Percentiles rank a stretch among this genome's conserved stretches.
These are phyloP conservation scores for Pichia sp. DNA, from an alignment of 1,139 yeast genomes.

Conservation along the genomic window DNA sequence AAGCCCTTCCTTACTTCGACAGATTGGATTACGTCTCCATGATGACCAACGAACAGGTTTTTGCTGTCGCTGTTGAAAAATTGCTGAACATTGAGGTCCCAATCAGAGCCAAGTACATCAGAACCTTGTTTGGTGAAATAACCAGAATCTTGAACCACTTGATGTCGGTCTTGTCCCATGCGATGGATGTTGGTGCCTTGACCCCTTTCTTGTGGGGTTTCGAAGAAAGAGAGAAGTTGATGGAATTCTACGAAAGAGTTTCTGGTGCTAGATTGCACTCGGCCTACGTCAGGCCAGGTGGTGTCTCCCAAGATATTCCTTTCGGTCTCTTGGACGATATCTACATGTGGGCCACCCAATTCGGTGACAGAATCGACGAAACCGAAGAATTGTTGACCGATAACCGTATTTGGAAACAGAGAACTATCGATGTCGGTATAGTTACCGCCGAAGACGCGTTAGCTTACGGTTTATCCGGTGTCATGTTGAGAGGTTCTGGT, in stretches of 20 bases:
- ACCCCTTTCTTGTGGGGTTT: slow-evolving; percentile 94
- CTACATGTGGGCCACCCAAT: slow-evolving; percentile 95
- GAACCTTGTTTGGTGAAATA: slow-evolving; percentile 84
- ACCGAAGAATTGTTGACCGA: slow-evolving; percentile 86
- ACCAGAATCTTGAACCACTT: slow-evolving; percentile 81
- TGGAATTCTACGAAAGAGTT: slow-evolving; percentile 91
- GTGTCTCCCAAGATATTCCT: slow-evolving; percentile 85
- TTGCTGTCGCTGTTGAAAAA: slow-evolving; percentile 81
- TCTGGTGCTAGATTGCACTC: slow-evolving; percentile 88
- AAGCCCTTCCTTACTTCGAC: slow-evolving; percentile 86
- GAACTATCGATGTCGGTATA: slow-evolving; percentile 77
- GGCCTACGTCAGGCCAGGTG: slow-evolving; percentile 90
- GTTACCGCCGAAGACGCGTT: slow-evolving; percentile 85
- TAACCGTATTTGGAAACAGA: slow-evolving; percentile 89
- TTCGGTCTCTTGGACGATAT: slow-evolving; percentile 84
- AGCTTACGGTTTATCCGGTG: slow-evolving; percentile 78
- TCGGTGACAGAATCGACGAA: slow-evolving; percentile 89
- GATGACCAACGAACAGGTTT: slow-evolving; percentile 92
- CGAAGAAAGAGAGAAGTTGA: slow-evolving; percentile 88
- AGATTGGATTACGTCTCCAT: slow-evolving; percentile 84
- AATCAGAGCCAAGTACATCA: slow-evolving; percentile 74
- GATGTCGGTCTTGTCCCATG: slow-evolving; percentile 84
- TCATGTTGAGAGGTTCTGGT: slow-evolving; percentile 89
- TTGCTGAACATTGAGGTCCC: slow-evolving; percentile 83
- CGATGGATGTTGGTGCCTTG: slow-evolving; percentile 93